Percentiles rank a stretch among this genome's conserved stretches.
These are phyloP conservation scores for Triadica sebifera DNA, from an alignment of 345 rosid genomes.

Conservation along the genomic window DNA sequence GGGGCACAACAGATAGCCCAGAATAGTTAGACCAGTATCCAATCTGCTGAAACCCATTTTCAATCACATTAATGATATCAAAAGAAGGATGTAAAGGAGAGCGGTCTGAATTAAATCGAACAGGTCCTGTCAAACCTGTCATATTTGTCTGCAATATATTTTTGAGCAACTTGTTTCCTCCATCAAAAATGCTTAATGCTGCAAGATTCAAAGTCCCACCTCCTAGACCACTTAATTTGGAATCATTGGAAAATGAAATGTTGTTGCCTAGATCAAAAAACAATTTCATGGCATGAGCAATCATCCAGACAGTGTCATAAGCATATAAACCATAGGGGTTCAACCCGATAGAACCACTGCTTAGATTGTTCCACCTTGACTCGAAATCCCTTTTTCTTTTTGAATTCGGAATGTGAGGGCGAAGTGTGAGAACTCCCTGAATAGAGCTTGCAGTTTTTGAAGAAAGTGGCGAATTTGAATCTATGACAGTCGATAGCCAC, in stretches of 20 bases:
- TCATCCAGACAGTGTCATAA: slow-evolving; percentile 87
- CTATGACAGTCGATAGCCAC: slow-evolving; percentile 78
- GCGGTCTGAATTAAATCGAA: slow-evolving; percentile 56
- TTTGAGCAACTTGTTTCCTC: slow-evolving; percentile 53
- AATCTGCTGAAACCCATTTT: slow-evolving; percentile 44
- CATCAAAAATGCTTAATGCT: slow-evolving; percentile 72
- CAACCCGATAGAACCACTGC: slow-evolving; percentile 66
- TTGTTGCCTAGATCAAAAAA: slow-evolving; percentile 62
- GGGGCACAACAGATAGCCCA: slow-evolving; percentile 67
- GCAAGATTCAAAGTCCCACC: slow-evolving; percentile 61
- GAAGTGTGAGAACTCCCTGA: slow-evolving; percentile 67
- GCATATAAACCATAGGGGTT: slow-evolving; percentile 79
- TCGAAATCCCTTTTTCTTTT: slow-evolving; percentile 54
- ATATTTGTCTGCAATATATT: slow-evolving; percentile 59
- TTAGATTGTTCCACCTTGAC: slow-evolving; percentile 63
- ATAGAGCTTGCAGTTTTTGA: slow-evolving; percentile 32
- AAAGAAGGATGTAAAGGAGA: slow-evolving; percentile 59
- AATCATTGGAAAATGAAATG: slow-evolving; percentile 70
- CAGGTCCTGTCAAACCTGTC: slow-evolving; percentile 73
- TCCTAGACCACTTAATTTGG: slow-evolving; percentile 39
- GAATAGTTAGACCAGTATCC: slow-evolving; percentile 97
- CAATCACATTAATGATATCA: slow-evolving; percentile 59
- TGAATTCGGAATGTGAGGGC: slow-evolving; percentile 66
- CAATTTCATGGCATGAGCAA: slow-evolving; percentile 68
- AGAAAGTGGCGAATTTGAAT: slow-evolving; percentile 45